Percentiles rank a stretch among this genome's conserved stretches.
These are phyloP conservation scores for Teratosphaeria destructans DNA, from an alignment of 2,329 filamentous ascomycete genomes.

Conservation along the genomic window DNA sequence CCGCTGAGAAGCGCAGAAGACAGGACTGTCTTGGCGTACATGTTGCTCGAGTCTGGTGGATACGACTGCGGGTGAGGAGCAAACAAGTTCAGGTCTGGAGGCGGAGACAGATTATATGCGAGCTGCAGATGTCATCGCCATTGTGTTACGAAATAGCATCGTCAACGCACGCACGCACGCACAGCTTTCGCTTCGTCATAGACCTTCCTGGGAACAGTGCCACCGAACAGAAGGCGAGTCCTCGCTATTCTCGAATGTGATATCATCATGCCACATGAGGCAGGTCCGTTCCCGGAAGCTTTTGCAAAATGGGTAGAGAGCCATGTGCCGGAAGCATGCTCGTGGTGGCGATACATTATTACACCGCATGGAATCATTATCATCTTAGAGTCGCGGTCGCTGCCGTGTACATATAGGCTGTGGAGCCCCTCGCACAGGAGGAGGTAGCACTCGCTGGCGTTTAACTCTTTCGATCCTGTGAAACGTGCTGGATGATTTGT, in stretches of 20 bases:
- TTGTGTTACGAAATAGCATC: neutral
- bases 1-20: constrained; percentile 12
- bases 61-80: neutral
- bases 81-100: neutral
- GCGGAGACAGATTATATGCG: neutral
- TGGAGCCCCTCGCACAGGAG: no score
- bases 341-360: neutral
- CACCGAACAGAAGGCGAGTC: neutral
- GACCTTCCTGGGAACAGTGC: neutral
- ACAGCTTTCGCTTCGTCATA: neutral
- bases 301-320: neutral
- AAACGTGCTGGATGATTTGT: neutral
- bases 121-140: neutral
- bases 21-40: constrained; percentile 12
- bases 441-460: neutral
- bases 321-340: neutral
- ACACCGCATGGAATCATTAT: neutral
- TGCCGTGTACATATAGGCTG: neutral
- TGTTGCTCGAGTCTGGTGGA: constrained; percentile 4
- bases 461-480: neutral
- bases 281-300: neutral
- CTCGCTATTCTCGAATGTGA: neutral
- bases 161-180: neutral
- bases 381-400: neutral
- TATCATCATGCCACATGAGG: neutral